A percentile compares a stretch with the other conserved stretches of the same genome.
Conservation (phyloP, 306 rosid genomes). For the Heteromeles arbutifolia region DNA sequence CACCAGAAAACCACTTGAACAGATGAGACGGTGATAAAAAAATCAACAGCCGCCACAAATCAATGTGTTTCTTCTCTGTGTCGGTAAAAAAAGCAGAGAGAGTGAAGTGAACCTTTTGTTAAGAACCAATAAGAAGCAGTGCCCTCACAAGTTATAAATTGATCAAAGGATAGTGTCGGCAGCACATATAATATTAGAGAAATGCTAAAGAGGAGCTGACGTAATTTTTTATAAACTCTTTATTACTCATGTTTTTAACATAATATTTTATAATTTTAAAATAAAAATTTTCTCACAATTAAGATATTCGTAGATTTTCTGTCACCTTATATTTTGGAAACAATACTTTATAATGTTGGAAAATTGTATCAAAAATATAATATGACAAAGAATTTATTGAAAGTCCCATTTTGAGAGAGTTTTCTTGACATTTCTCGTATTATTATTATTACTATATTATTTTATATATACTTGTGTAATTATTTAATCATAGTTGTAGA, state of each 20-base stretch:
- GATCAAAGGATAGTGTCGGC: not conserved
- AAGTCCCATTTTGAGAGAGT: fast-evolving
- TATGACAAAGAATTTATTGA: too few species aligned
- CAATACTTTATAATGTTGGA: too few species aligned
- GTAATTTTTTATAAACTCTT: too few species aligned
- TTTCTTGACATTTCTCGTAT: too few species aligned
- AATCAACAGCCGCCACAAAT: not conserved
- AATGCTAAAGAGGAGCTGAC: too few species aligned
- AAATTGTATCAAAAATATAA: too few species aligned
- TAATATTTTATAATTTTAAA: too few species aligned
- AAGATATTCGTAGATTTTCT: too few species aligned
- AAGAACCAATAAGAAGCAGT: not conserved
- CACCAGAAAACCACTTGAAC: not conserved
- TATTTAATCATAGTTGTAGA: not conserved
- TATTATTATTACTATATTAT: not conserved
- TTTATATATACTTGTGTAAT: not conserved
- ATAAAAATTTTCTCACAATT: too few species aligned
- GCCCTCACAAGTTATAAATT: not conserved
- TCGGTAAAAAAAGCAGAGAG: not conserved
- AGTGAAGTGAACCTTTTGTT: not conserved
- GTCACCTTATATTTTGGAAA: fast-evolving
- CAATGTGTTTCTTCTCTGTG: not conserved
- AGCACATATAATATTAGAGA: not conserved
- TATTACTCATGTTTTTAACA: too few species aligned
- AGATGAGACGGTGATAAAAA: not conserved